Percentiles rank a stretch among this genome's conserved stretches.
These are phyloP conservation scores for Aspergillus incahuasiensis DNA, from an alignment of 495 filamentous ascomycete species.

Conservation along the genomic window DNA sequence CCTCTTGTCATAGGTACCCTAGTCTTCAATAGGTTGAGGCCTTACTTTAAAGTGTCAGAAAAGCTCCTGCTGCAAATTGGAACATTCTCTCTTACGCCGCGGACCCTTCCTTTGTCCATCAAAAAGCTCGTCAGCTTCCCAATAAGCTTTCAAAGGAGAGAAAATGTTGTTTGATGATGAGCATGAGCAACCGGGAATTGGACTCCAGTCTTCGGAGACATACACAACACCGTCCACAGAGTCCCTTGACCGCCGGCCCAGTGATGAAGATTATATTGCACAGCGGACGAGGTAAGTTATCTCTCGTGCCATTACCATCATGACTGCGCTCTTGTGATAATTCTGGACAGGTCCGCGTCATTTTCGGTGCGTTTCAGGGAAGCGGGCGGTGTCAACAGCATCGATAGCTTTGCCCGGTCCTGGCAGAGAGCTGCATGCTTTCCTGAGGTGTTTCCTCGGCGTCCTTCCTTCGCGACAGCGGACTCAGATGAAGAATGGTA, in stretches of 20 bases:
- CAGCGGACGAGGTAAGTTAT: conserved; percentile 14
- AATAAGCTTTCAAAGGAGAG: background rate
- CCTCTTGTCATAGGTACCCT: too few relatives aligned
- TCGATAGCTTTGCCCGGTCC: conserved; percentile 89
- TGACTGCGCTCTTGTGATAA: background rate
- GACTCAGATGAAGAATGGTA: conserved; percentile 45
- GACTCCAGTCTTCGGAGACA: background rate
- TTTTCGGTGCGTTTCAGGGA: conserved; percentile 72
- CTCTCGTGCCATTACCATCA: background rate
- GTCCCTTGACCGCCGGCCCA: conserved; percentile 1
- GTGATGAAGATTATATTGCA: background rate
- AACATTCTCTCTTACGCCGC: background rate
- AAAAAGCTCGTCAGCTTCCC: background rate
- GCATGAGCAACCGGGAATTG: background rate
- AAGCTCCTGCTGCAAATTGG: background rate
- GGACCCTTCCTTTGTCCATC: background rate
- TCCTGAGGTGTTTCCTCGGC: conserved; percentile 73
- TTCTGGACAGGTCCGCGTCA: conserved; percentile 48
- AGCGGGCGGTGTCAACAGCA: conserved; percentile 85
- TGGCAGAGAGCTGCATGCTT: conserved; percentile 93
- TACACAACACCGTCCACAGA: conserved; percentile 11
- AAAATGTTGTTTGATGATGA: conserved; percentile 9
- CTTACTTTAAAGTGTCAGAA: too few relatives aligned
- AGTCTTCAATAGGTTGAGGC: too few relatives aligned
- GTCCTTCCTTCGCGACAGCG: conserved; percentile 62